Evolutionary conservation across 1,139 yeast species (phyloP), one percentile per base, ranked within the genome.

Genomic region (Pichia sp.): DNA sequence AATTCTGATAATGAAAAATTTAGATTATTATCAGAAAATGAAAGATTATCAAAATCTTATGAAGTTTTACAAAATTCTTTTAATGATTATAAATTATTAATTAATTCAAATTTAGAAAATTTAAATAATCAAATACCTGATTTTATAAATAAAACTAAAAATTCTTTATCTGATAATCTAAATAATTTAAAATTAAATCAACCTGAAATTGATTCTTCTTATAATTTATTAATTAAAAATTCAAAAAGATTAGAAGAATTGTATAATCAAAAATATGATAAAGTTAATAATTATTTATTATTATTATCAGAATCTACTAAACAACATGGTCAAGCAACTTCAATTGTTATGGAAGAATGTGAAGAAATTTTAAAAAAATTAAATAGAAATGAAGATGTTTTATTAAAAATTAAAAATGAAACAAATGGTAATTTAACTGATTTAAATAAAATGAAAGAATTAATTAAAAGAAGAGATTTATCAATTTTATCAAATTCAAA

Each of bases 41-140:
- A 80, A 59, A 65, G 84, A 56, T 66, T 80, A 46, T 76, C 80
- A 57, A 74, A 73, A 43, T 79, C 85, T 11, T 83, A 83, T 60
- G 86, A 83, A 56, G 76, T 85, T 0, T 61, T 84, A 33, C 68
- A 76, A 33, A 74, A 76, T 5, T 70, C 82, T 5, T 86, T 81
- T 56, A 66, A 68, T 42, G 80, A 79, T 52, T 81, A 79, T 62
- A 79, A 78, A 56, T 67, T 64, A 27, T 76, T 77, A 54, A 81
- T 79, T 70, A 67, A 61, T 52, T 61, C 58, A 66, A 71, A 72
- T 49, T 54, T 75, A 4, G 53, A 52, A 4, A 56, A 47, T 43
- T 59, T 71, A 40, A 62, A 61, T 47, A 52, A 57, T 2, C 55
- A 60, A 46, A 65, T 82, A 48, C 69, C 69, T 32, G 53, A 57